Conservation (phyloP, 495 filamentous ascomycete species). For the Baudoinia panamericana region DNA sequence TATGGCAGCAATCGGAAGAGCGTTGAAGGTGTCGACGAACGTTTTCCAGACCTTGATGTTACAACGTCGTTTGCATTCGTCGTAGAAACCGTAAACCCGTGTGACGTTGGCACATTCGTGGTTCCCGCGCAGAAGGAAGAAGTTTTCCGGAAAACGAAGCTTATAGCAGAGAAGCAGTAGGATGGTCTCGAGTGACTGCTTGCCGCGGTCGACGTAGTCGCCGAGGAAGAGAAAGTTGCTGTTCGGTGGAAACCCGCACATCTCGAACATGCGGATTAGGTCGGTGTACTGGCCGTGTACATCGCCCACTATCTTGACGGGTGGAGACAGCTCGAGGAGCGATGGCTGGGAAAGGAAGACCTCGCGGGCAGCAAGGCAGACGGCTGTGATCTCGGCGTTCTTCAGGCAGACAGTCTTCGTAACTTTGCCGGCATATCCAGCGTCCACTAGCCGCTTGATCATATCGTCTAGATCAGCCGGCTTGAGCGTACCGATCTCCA, state of each 20-base stretch:
- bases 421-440: conserved; percentile 88
- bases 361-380: conserved; percentile 77
- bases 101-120: conserved; percentile 99
- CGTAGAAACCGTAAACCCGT: conserved; percentile 96
- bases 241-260: conserved; percentile 93
- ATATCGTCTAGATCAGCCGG: conserved; percentile 91
- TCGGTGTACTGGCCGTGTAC: conserved; percentile 98
- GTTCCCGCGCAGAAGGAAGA: conserved; percentile 92
- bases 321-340: conserved; percentile 81
- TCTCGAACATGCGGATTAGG: conserved; percentile 94
- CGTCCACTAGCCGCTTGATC: conserved; percentile 87
- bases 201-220: conserved; percentile 96
- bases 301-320: conserved; percentile 97
- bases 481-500: conserved; percentile 69
- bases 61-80: conserved; percentile 94
- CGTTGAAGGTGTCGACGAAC: conserved; percentile 97
- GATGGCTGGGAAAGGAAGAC: conserved; percentile 85
- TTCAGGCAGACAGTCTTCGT: conserved; percentile 95
- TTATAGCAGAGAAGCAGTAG: conserved; percentile 95
- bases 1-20: conserved; percentile 86
- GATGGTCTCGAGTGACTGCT: conserved; percentile 95
- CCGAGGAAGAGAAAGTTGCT: conserved; percentile 94
- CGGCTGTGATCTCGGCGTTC: conserved; percentile 91
- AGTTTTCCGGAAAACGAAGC: conserved; percentile 96
- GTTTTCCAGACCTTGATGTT: conserved; percentile 99